Evolutionary conservation across 2,329 filamentous ascomycete genomes (phyloP).

Genomic region (Scedosporium apiospermum): DNA sequence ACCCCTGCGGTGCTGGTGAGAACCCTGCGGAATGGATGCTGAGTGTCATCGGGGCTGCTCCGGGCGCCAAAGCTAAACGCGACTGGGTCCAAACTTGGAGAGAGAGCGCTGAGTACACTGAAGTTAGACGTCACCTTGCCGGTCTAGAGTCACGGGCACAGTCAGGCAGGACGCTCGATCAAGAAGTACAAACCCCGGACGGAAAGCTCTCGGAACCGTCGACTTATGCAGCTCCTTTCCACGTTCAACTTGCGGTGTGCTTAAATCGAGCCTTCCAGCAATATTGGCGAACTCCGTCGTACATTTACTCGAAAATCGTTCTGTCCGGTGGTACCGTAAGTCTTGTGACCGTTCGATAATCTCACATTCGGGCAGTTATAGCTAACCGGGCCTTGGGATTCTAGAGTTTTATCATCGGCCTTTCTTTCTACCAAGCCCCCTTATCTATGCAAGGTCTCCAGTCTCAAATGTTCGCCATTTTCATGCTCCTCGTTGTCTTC

Average conservation of each 20-base stretch:
- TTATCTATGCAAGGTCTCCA: conserved; percentile 52
- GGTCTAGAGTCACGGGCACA: neutral
- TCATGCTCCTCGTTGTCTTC: conserved; percentile 58
- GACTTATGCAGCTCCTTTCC: conserved; percentile 63
- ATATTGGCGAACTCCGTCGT: conserved; percentile 68
- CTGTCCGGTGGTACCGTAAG: conserved; percentile 37
- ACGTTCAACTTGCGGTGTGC: conserved; percentile 49
- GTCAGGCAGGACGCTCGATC: neutral
- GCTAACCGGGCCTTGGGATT: neutral
- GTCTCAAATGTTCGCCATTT: conserved; percentile 57
- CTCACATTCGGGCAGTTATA: neutral
- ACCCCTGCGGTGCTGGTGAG: conserved; percentile 39
- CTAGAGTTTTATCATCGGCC: conserved; percentile 51
- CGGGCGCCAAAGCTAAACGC: conserved; percentile 32
- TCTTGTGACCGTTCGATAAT: neutral
- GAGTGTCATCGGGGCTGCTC: conserved; percentile 29
- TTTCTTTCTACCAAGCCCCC: conserved; percentile 50
- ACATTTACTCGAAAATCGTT: conserved; percentile 61
- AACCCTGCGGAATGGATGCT: conserved; percentile 65
- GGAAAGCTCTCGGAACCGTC: conserved; percentile 24
- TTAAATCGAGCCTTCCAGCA: conserved; percentile 61
- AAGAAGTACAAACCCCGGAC: neutral
- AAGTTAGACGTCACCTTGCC: conserved; percentile 21
- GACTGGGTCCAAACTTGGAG: conserved; percentile 30
- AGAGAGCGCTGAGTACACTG: conserved; percentile 19